A percentile compares a stretch with the other conserved stretches of the same genome.
Conservation (phyloP, 306 rosid species). For the Corylus americana region DNA sequence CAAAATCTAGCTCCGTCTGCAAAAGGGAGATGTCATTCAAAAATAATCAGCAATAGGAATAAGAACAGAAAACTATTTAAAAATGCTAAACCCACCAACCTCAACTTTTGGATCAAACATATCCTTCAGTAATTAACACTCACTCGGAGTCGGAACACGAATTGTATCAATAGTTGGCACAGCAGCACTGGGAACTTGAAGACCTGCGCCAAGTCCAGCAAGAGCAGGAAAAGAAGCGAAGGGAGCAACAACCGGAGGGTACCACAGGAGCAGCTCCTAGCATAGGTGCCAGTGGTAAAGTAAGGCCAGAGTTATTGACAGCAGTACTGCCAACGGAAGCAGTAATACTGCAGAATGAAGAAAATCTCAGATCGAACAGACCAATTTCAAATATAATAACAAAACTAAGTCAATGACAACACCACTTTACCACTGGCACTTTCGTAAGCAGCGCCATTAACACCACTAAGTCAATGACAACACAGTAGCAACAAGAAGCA, state of each 20-base stretch:
- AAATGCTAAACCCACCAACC: conserved; percentile 46
- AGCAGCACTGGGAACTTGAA: conserved; percentile 54
- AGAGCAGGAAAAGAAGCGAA: conserved; percentile 50
- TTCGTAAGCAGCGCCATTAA: not conserved
- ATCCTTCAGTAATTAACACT: conserved; percentile 76
- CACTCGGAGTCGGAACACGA: conserved; percentile 68
- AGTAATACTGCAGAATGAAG: conserved; percentile 51
- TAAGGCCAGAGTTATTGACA: conserved; percentile 48
- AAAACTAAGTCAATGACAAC: not conserved
- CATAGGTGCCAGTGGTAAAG: conserved; percentile 47
- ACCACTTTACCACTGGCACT: too few species aligned
- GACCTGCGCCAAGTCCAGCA: conserved; percentile 57
- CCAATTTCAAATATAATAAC: conserved; percentile 22
- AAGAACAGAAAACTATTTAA: not conserved
- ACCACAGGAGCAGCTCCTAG: conserved; percentile 39
- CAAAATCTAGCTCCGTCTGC: conserved; percentile 84
- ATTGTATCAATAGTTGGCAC: conserved; percentile 56
- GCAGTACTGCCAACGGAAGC: conserved; percentile 55
- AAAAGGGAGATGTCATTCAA: conserved; percentile 19
- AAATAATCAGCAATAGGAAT: conserved; percentile 18
- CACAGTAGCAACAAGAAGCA: not conserved
- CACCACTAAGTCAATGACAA: not conserved
- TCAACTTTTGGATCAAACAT: conserved; percentile 92
- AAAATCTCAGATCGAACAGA: conserved; percentile 26
- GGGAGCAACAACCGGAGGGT: conserved; percentile 52